Evolutionary conservation across 129 eudicot genomes (phyloP).

Genomic region (Calendula officinalis): DNA sequence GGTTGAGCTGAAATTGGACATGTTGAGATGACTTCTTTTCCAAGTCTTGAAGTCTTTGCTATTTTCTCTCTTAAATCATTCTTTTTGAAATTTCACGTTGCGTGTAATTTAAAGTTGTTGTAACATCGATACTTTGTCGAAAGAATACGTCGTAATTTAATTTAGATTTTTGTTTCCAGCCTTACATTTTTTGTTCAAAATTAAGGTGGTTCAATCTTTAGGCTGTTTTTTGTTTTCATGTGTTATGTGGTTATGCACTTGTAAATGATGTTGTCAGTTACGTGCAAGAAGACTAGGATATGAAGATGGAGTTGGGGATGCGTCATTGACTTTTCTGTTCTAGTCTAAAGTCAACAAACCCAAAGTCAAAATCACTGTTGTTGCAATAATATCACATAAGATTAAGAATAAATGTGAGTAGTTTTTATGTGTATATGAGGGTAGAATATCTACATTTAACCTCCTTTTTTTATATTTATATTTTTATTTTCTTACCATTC

Average conservation of each 20-base stretch:
- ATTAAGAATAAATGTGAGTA: background rate
- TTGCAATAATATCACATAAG: background rate
- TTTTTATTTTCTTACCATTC: too few relatives aligned
- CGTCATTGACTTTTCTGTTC: background rate
- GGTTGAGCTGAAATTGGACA: constrained; percentile 24
- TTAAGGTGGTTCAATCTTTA: background rate
- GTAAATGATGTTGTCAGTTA: background rate
- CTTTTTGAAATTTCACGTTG: constrained; percentile 23
- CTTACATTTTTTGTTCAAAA: constrained; percentile 1
- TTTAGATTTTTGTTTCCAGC: constrained; percentile 15
- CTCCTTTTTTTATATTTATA: too few relatives aligned
- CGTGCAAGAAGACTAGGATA: background rate
- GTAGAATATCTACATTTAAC: too few relatives aligned
- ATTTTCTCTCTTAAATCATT: constrained; percentile 10
- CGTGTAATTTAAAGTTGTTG: constrained; percentile 39
- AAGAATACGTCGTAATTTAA: constrained; percentile 29
- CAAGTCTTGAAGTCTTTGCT: constrained; percentile 23
- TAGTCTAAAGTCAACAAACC: background rate
- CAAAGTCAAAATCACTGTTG: background rate
- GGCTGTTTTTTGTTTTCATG: background rate
- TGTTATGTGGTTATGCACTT: background rate
- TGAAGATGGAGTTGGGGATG: constrained; percentile 1
- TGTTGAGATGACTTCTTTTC: constrained; percentile 32
- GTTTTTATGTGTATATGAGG: background rate
- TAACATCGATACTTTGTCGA: constrained; percentile 33